Conservation (phyloP, 352 stramenopile species). For the Phytophthora pseudosyringae region DNA sequence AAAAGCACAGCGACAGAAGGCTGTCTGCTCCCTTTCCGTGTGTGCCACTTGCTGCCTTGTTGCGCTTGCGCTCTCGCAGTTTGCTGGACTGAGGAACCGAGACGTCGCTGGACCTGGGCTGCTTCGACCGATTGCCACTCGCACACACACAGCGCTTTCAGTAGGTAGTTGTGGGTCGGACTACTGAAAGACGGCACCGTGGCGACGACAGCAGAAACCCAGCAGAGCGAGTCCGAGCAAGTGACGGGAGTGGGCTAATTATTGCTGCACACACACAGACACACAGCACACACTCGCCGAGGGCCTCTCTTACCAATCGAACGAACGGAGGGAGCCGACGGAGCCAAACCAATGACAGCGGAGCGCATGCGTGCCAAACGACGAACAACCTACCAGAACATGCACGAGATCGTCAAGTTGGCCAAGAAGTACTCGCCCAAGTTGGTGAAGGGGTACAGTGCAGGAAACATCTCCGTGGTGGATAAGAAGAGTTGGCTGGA, state of each 20-base stretch:
- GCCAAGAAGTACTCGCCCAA: conserved; percentile 91
- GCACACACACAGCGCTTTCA: conserved; percentile 24
- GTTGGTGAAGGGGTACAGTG: conserved; percentile 89
- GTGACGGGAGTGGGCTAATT: conserved; percentile 61
- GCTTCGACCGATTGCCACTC: conserved; percentile 6
- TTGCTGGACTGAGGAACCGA: conserved; percentile 29
- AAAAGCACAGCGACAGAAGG: conserved; percentile 18
- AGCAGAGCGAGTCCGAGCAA: conserved; percentile 45
- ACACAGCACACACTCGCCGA: conserved; percentile 7
- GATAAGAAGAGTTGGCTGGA: conserved; percentile 92
- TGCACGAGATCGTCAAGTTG: conserved; percentile 90
- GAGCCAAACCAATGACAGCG: conserved; percentile 60
- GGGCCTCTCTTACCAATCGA: neutral
- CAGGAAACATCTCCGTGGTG: conserved; percentile 91
- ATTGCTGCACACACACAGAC: conserved; percentile 6
- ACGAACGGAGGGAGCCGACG: conserved; percentile 7
- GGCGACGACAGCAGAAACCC: conserved; percentile 50
- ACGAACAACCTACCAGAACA: conserved; percentile 84
- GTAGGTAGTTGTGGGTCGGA: conserved; percentile 43
- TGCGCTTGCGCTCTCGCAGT: conserved; percentile 42
- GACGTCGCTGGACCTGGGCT: conserved; percentile 22
- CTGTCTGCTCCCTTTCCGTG: conserved; percentile 29
- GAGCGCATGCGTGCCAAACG: conserved; percentile 79
- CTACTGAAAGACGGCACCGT: conserved; percentile 51
- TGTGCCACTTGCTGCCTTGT: conserved; percentile 35